phyloP scores from a whole-genome alignment of 257 asterid species.

The Linderniella brevidens region DNA sequence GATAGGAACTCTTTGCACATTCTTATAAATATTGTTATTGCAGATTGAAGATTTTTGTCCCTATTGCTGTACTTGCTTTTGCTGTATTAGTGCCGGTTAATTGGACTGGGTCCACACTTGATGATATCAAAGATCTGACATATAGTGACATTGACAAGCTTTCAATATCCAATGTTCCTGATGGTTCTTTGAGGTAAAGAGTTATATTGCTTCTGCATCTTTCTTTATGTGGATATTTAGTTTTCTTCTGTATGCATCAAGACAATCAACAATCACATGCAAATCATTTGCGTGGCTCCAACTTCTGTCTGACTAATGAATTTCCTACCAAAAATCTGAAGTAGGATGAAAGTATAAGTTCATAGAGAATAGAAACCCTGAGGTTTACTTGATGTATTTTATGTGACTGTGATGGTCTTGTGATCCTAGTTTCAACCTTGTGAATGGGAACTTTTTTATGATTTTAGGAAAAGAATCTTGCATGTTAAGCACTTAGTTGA shows the following conservation, averaged over 20 bases:
- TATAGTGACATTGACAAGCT: conserved; percentile 67
- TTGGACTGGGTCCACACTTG: conserved; percentile 43
- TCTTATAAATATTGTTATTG: conserved; percentile 8
- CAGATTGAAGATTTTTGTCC: conserved; percentile 81
- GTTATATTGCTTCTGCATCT: conserved; percentile 3
- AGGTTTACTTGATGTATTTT: no score
- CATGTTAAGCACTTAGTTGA: no score
- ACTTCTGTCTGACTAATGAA: no score
- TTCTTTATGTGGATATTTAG: neutral
- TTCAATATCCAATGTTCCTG: conserved; percentile 55
- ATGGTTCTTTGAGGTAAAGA: conserved; percentile 45
- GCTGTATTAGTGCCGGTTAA: conserved; percentile 57
- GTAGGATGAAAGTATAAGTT: no score
- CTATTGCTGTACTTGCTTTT: conserved; percentile 57
- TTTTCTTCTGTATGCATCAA: neutral
- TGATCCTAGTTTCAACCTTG: no score
- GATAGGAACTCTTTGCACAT: neutral
- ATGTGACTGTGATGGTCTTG: no score
- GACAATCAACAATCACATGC: no score
- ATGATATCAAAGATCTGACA: conserved; percentile 26
- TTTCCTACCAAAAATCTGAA: no score
- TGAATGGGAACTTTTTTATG: no score
- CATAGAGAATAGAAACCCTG: no score
- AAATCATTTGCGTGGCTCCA: no score
- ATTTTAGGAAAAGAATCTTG: no score